Evolutionary conservation across 805 yeast genomes (phyloP).

Genomic region (Torulaspora delbrueckii): DNA sequence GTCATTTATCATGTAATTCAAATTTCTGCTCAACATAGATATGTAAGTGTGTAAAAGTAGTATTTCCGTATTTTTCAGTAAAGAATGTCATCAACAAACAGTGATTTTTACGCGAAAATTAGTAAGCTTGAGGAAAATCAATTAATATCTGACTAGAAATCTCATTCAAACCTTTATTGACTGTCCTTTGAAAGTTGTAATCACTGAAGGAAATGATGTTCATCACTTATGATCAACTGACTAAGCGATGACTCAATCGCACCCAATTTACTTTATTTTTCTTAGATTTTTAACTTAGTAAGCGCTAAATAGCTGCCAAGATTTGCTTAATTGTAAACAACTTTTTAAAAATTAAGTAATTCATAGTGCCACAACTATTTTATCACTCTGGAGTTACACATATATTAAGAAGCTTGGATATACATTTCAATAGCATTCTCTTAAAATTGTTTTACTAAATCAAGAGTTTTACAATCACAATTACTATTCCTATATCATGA

Average conservation of each 20-base stretch:
- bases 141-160: too few relatives aligned
- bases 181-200: too few relatives aligned
- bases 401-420: too few relatives aligned
- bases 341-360: too few relatives aligned
- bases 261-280: background rate
- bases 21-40: conserved; percentile 4
- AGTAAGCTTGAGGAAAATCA: too few relatives aligned
- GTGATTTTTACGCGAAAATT: too few relatives aligned
- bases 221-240: background rate
- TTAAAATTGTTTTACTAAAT: too few relatives aligned
- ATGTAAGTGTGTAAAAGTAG: conserved; percentile 4
- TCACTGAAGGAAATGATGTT: too few relatives aligned
- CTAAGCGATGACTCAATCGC: background rate
- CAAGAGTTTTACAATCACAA: too few relatives aligned
- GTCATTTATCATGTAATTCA: conserved; percentile 6
- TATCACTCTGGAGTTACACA: background rate
- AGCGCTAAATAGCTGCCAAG: background rate
- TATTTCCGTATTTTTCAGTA: background rate
- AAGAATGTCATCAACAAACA: background rate
- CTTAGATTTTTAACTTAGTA: background rate
- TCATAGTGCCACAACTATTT: background rate
- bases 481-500: background rate
- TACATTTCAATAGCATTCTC: too few relatives aligned
- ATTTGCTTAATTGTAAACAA: background rate
- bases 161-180: too few relatives aligned